A percentile compares a stretch with the other conserved stretches of the same genome.
Evolutionary conservation across 495 filamentous ascomycete species (phyloP).

Genomic region (Melanomma pulvis-pyrius): DNA sequence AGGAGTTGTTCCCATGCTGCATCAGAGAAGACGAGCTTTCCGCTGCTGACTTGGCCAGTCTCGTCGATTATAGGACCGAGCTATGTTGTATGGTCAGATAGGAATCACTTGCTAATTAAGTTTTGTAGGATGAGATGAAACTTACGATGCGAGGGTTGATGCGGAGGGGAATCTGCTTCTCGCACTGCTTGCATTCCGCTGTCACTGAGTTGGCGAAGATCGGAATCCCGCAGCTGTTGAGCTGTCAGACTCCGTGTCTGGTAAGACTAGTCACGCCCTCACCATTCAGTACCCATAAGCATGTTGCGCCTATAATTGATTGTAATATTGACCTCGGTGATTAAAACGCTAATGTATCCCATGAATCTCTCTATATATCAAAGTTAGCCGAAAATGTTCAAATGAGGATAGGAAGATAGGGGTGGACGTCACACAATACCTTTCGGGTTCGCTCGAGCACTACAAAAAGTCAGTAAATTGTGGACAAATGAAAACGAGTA

Average conservation of each 20-base stretch:
- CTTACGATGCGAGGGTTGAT: slow-evolving; percentile 58
- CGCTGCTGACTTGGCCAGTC: slow-evolving; percentile 52
- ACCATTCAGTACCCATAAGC: slow-evolving; percentile 60
- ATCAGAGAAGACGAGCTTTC: slow-evolving; percentile 57
- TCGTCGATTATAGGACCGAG: slow-evolving; percentile 60
- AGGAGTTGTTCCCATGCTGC: slow-evolving; percentile 59
- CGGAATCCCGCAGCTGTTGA: slow-evolving; percentile 54
- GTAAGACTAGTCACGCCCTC: not conserved
- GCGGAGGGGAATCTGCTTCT: slow-evolving; percentile 47
- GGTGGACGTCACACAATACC: slow-evolving; percentile 43
- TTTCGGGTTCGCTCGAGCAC: slow-evolving; percentile 44
- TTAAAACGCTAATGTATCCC: slow-evolving; percentile 61
- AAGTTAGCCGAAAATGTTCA: slow-evolving; percentile 1
- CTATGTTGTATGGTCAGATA: slow-evolving; percentile 15
- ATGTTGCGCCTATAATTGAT: slow-evolving; percentile 50
- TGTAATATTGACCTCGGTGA: slow-evolving; percentile 58
- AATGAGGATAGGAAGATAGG: not conserved
- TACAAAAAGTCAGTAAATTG: slow-evolving; percentile 14
- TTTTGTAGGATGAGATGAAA: not conserved
- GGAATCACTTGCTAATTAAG: not conserved
- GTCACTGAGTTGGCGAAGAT: slow-evolving; percentile 55
- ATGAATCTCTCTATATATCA: slow-evolving; percentile 49
- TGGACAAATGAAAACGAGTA: not conserved
- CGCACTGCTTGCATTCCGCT: slow-evolving; percentile 58
- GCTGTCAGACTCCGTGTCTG: not conserved